Base-by-base conservation (phyloP, 805 yeast species). In the Suhomyces tanzawaensis region DNA sequence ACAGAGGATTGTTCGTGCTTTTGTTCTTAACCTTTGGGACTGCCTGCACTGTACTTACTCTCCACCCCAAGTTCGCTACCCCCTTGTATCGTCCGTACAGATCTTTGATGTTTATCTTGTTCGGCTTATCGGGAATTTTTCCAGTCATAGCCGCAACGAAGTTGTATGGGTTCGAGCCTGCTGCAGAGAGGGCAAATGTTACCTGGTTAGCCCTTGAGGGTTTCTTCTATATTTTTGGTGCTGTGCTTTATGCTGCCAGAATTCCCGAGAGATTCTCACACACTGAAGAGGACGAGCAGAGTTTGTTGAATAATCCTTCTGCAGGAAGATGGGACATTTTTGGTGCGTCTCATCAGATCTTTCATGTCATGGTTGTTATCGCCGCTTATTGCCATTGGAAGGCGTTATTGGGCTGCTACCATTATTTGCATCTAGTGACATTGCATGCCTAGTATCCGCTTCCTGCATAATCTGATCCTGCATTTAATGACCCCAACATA, bases 331-430 rank as follows among this genome's bases (percentile, higher is more conserved):
- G 73, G 55, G 95, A 87, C 48, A 51, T 77, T 8, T 71, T 77
- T 60, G 95, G 95, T 1, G 84, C 85, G 47, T 83, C 95, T 5
- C 96, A 88, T 57, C 96, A 88, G 54, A 72, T 88, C 7, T 87
- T 88, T 55, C 95, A 87, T 57, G 59, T 83, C 7, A 58, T 84
- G 50, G 95, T 87, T 6, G 89, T 86, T 0, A 47, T 80, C 9
- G 95, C 95, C 11, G 85, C 95, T 0, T 66, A 64, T 39, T 82
- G 82, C 40, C 96, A 89, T 61, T 77, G 83, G 59, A 66, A 51
- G 38, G 95, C 82, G 0, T 63, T 88, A 24, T 53, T 77, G 3
- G 69, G 67, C 7, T 71, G 86, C 19, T 84, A 83, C 52, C 64
- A 64, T 33, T 59, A 70, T 44, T 69, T 74, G 21, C 83, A 79